A percentile compares a stretch with the other conserved stretches of the same genome.
phyloP scores from a whole-genome alignment of 306 rosid species.

The Prunus dulcis region DNA sequence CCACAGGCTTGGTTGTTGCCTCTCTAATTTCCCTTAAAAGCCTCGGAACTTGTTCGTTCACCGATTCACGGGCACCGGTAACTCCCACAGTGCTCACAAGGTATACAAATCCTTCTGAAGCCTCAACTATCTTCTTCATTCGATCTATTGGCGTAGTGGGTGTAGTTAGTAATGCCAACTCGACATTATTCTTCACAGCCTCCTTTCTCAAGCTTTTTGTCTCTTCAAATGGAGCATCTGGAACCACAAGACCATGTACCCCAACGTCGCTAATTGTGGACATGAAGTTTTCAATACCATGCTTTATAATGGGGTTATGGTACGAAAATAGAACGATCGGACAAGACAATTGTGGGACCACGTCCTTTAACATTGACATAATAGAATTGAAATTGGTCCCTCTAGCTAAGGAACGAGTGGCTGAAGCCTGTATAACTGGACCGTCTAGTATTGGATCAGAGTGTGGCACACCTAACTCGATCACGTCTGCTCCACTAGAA shows the following conservation, averaged over 20 bases:
- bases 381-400: constrained; percentile 66
- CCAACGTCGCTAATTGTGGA: constrained; percentile 53
- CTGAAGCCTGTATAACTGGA: constrained; percentile 96
- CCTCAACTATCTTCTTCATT: constrained; percentile 79
- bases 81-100: constrained; percentile 86
- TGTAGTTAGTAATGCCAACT: constrained; percentile 80
- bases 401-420: constrained; percentile 68
- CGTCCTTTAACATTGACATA: constrained; percentile 75
- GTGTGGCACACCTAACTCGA: constrained; percentile 80
- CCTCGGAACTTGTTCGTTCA: constrained; percentile 48
- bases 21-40: constrained; percentile 66
- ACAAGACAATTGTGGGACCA: constrained; percentile 70
- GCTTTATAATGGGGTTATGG: constrained; percentile 76
- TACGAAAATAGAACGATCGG: constrained; percentile 75
- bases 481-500: constrained; percentile 68
- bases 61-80: constrained; percentile 74
- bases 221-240: constrained; percentile 84
- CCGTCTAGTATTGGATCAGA: constrained; percentile 93
- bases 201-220: constrained; percentile 56
- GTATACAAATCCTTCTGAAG: constrained; percentile 75
- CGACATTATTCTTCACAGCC: constrained; percentile 62
- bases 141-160: constrained; percentile 66
- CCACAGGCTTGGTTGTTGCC: constrained; percentile 77
- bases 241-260: constrained; percentile 81
- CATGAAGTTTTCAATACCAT: constrained; percentile 69